Evolutionary conservation across 257 asterid species (phyloP).

Genomic region (Rhazya stricta): DNA sequence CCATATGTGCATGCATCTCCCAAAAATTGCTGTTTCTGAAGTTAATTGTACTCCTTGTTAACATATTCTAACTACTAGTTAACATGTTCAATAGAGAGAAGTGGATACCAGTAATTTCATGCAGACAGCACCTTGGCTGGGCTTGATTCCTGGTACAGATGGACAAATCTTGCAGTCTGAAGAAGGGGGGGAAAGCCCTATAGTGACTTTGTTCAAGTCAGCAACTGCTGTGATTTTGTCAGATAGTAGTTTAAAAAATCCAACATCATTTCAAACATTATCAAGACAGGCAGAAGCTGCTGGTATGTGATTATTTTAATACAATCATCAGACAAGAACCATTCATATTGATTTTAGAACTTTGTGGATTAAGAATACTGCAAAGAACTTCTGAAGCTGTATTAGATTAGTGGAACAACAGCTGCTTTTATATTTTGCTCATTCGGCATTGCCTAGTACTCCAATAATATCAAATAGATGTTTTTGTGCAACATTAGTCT

Average conservation of each 20-base stretch:
- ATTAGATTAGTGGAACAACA: background rate
- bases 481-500: background rate
- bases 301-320: constrained; percentile 41
- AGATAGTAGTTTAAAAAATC: constrained; percentile 59
- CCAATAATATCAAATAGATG: background rate
- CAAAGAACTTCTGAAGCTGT: background rate
- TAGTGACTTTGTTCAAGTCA: constrained; percentile 77
- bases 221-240: constrained; percentile 57
- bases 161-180: constrained; percentile 79
- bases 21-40: background rate
- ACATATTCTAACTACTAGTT: constrained; percentile 13
- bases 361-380: background rate
- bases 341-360: background rate
- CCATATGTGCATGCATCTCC: background rate
- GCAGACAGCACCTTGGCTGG: constrained; percentile 99
- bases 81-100: constrained; percentile 58
- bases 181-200: constrained; percentile 80
- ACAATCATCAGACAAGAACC: background rate
- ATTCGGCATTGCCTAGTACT: background rate
- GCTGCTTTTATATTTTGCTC: background rate
- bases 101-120: constrained; percentile 91
- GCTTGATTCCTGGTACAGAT: constrained; percentile 82
- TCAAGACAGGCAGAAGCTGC: constrained; percentile 99
- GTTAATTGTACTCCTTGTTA: background rate
- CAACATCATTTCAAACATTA: constrained; percentile 61